These are phyloP conservation scores for Neonectria neomacrospora DNA, from an alignment of 2,329 filamentous ascomycete species.

Conservation along the genomic window DNA sequence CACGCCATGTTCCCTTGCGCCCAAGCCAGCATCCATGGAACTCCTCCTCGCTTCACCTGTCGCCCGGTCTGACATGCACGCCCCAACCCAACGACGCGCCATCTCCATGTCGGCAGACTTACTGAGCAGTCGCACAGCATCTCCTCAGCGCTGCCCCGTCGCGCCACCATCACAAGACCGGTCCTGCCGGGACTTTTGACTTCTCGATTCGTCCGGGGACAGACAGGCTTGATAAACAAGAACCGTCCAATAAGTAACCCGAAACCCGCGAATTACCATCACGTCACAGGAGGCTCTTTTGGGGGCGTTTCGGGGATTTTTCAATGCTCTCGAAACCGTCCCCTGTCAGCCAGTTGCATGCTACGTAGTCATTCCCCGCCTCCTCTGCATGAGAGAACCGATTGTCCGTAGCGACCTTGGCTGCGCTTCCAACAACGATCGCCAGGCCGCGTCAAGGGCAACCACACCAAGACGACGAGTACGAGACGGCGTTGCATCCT, in stretches of 20 bases:
- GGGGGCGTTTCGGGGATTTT: background rate
- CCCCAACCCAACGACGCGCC: slow-evolving; percentile 18
- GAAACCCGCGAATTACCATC: background rate
- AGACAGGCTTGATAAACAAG: background rate
- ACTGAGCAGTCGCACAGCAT: slow-evolving; percentile 20
- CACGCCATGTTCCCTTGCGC: slow-evolving; percentile 7
- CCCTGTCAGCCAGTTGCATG: background rate
- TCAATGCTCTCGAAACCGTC: background rate
- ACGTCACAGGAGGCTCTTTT: slow-evolving; percentile 4
- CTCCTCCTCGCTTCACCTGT: background rate
- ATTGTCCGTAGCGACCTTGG: background rate
- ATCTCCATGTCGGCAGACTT: slow-evolving; percentile 24
- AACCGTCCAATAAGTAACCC: background rate
- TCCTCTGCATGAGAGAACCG: background rate
- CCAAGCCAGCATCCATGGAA: slow-evolving; percentile 3
- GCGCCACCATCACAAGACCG: slow-evolving; percentile 14
- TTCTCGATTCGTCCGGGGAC: no score
- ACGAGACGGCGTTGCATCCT: slow-evolving; percentile 21
- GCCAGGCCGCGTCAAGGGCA: slow-evolving; percentile 21
- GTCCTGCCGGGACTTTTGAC: slow-evolving; percentile 1
- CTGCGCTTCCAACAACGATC: background rate
- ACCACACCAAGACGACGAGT: slow-evolving; percentile 14
- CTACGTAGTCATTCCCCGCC: background rate
- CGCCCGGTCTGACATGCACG: slow-evolving; percentile 25
- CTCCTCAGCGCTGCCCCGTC: slow-evolving; percentile 1